A percentile compares a stretch with the other conserved stretches of the same genome.
phyloP scores from a whole-genome alignment of 208 protist genomes.

The Trypanosoma cruzi region DNA sequence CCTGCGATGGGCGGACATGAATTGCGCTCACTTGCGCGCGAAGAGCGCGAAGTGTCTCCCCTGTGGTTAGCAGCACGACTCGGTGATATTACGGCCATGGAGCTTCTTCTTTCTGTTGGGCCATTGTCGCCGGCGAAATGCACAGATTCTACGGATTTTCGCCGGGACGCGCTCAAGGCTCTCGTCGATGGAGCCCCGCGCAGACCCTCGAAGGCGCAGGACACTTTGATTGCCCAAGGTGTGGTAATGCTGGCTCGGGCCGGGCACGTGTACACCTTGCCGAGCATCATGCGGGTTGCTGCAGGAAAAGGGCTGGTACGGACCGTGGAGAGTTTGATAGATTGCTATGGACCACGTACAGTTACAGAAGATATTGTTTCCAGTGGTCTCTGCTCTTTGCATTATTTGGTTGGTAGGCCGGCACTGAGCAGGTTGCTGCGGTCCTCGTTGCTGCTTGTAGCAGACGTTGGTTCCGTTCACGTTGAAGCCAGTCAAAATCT shows the following conservation, averaged over 20 bases:
- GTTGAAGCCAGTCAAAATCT: slow-evolving; percentile 19
- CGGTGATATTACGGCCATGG: slow-evolving; percentile 40
- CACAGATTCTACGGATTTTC: slow-evolving; percentile 20
- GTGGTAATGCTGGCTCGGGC: slow-evolving; percentile 50
- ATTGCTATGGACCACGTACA: slow-evolving; percentile 58
- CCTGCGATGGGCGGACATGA: slow-evolving; percentile 21
- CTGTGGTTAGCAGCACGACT: slow-evolving; percentile 66
- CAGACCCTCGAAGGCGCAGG: slow-evolving; percentile 24
- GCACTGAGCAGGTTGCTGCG: slow-evolving; percentile 47
- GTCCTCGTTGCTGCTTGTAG: slow-evolving; percentile 39
- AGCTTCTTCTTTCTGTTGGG: slow-evolving; percentile 42
- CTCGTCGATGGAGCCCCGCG: slow-evolving; percentile 35
- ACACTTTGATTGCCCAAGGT: slow-evolving; percentile 34
- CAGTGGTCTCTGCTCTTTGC: slow-evolving; percentile 46
- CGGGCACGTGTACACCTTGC: slow-evolving; percentile 57
- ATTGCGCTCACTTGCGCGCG: slow-evolving; percentile 22
- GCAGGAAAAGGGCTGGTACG: slow-evolving; percentile 38
- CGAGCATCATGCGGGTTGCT: slow-evolving; percentile 44
- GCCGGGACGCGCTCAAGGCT: slow-evolving; percentile 54
- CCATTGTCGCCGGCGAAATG: slow-evolving; percentile 29
- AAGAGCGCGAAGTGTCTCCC: slow-evolving; percentile 42
- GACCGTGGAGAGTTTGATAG: slow-evolving; percentile 45
- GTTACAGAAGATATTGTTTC: slow-evolving; percentile 49
- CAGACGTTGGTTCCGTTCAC: slow-evolving; percentile 27
- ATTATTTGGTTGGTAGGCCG: slow-evolving; percentile 44